Evolutionary conservation across 2,329 filamentous ascomycete genomes (phyloP).

Genomic region (Zymoseptoria ardabiliae): DNA sequence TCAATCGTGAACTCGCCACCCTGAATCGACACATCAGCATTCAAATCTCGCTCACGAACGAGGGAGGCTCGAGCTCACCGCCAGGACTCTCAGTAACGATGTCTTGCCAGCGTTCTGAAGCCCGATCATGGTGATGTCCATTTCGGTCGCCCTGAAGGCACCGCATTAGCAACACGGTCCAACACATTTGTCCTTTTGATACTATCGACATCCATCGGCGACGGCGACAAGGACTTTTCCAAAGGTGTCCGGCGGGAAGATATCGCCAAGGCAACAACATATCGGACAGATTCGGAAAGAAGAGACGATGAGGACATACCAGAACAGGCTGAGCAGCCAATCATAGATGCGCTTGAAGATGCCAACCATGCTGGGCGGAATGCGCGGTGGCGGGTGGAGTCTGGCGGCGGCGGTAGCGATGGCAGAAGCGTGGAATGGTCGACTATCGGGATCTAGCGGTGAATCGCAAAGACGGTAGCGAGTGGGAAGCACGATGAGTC

Average conservation of each 20-base stretch:
- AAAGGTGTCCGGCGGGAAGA: neutral
- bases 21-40: conserved; percentile 47
- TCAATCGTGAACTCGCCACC: conserved; percentile 98
- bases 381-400: neutral
- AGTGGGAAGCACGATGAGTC: conserved; percentile 1
- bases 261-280: conserved; percentile 8
- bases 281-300: conserved; percentile 7
- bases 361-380: conserved; percentile 62
- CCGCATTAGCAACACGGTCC: neutral
- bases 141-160: conserved; percentile 79
- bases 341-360: conserved; percentile 94
- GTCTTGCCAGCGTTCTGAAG: conserved; percentile 98
- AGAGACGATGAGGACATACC: conserved; percentile 52
- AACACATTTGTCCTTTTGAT: neutral
- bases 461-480: neutral
- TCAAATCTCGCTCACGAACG: conserved; percentile 5
- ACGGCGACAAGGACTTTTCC: neutral
- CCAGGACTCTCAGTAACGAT: conserved; percentile 83
- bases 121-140: conserved; percentile 99
- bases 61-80: conserved; percentile 57
- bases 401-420: neutral
- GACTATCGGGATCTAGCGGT: conserved; percentile 3
- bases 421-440: neutral
- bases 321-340: conserved; percentile 96
- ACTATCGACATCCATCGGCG: conserved; percentile 13